Conservation (phyloP, 2,329 filamentous ascomycete genomes). For the Botrytis byssoidea region DNA sequence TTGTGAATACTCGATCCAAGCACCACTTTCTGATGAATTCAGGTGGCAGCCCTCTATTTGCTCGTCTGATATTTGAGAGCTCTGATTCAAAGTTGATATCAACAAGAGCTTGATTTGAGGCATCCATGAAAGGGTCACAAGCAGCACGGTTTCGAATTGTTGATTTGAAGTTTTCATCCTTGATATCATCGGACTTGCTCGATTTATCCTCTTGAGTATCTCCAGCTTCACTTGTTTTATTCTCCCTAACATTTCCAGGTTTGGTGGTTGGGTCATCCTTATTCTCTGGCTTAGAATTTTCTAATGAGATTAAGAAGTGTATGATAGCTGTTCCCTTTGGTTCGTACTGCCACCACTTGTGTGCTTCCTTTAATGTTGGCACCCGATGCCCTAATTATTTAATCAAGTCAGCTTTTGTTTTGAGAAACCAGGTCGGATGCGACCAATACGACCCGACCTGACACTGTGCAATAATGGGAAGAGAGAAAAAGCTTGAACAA, state of each 20-base stretch:
- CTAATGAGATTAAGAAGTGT: slow-evolving; percentile 28
- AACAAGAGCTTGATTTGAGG: slow-evolving; percentile 26
- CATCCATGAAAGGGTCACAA: slow-evolving; percentile 26
- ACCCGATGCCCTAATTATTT: slow-evolving; percentile 28
- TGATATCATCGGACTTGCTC: neutral
- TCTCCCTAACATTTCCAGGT: neutral
- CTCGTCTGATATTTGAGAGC: neutral
- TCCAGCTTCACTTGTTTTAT: neutral
- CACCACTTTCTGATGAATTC: slow-evolving; percentile 27
- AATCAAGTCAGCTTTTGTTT: neutral
- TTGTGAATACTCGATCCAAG: slow-evolving; percentile 27
- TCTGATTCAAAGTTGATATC: slow-evolving; percentile 22
- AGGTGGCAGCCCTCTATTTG: slow-evolving; percentile 26
- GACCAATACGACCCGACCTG: too few relatives aligned
- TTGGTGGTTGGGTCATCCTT: slow-evolving; percentile 4
- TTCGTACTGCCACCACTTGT: slow-evolving; percentile 33
- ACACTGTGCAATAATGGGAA: neutral
- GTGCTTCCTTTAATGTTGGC: slow-evolving; percentile 30
- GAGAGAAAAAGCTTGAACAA: neutral
- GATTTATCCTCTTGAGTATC: neutral
- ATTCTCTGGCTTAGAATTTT: slow-evolving; percentile 21
- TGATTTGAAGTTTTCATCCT: neutral
- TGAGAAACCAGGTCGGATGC: neutral
- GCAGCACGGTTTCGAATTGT: slow-evolving; percentile 12
- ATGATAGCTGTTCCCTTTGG: slow-evolving; percentile 29